Conservation (phyloP, 306 rosid genomes). For the Trifolium dubium region DNA sequence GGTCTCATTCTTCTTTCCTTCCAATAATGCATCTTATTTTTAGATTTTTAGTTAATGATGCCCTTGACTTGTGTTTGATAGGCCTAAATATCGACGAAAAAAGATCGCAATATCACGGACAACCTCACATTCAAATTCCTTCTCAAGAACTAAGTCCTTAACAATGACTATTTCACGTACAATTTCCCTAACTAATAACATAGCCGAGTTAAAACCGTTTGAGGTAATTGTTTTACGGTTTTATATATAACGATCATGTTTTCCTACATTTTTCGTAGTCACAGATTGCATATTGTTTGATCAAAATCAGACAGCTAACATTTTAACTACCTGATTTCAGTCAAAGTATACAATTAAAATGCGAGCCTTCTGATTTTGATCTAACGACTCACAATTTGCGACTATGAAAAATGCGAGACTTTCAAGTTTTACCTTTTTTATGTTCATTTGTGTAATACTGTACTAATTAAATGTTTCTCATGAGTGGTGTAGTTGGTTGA, state of each 20-base stretch:
- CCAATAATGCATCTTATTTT: background rate
- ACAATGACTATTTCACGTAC: conserved; percentile 50
- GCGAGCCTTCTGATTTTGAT: background rate
- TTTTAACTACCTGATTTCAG: background rate
- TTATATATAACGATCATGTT: background rate
- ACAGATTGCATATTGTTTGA: background rate
- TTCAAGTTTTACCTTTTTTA: background rate
- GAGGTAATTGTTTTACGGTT: conserved; percentile 61
- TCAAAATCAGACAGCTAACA: background rate
- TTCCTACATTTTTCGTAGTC: background rate
- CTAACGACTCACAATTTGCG: background rate
- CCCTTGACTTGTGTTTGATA: conserved; percentile 30
- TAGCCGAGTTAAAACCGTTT: conserved; percentile 70
- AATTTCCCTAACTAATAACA: conserved; percentile 53
- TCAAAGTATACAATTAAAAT: background rate
- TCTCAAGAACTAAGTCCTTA: conserved; percentile 55
- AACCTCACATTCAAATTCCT: conserved; percentile 46
- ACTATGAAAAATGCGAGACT: background rate
- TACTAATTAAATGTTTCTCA: conserved; percentile 34
- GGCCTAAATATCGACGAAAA: conserved; percentile 63
- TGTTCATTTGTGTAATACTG: background rate
- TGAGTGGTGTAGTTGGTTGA: conserved; percentile 63
- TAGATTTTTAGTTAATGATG: conserved; percentile 10
- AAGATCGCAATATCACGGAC: conserved; percentile 36
- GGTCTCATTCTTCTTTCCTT: conserved; percentile 55